These are phyloP conservation scores for Metschnikowia vanudenii DNA, from an alignment of 805 yeast genomes.

Conservation along the genomic window DNA sequence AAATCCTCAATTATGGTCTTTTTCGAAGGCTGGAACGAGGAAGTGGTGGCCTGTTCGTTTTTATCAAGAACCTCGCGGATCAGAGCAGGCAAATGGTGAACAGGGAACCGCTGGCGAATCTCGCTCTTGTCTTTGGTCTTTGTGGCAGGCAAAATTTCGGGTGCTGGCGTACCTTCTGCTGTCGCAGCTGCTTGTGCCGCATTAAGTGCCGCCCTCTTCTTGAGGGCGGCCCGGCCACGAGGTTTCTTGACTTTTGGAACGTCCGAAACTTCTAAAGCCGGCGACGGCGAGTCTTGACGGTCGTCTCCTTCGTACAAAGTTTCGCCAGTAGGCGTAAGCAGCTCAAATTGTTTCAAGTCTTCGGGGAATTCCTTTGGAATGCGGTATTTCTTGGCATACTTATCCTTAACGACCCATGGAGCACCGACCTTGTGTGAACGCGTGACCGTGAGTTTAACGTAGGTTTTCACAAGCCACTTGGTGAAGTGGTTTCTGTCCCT, in stretches of 20 bases:
- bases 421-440: constrained; percentile 86
- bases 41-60: constrained; percentile 12
- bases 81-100: constrained; percentile 18
- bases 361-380: constrained; percentile 62
- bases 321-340: constrained; percentile 19
- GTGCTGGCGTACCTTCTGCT: constrained; percentile 3
- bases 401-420: constrained; percentile 89
- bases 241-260: constrained; percentile 10
- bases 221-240: constrained; percentile 15
- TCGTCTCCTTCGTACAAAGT: constrained; percentile 20
- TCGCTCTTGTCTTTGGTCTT: constrained; percentile 13
- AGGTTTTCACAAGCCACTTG: constrained; percentile 85
- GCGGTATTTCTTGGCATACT: constrained; percentile 67
- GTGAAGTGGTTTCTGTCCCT: constrained; percentile 88
- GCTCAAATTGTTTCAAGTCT: constrained; percentile 43
- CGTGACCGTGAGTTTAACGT: constrained; percentile 73
- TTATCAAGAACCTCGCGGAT: constrained; percentile 17
- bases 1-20: constrained; percentile 20
- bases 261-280: constrained; percentile 6
- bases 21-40: constrained; percentile 20
- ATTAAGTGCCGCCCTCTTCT: constrained; percentile 15
- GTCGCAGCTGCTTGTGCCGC: constrained; percentile 9
- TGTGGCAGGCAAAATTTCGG: background rate
- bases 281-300: constrained; percentile 8
- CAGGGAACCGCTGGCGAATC: constrained; percentile 16